phyloP scores from a whole-genome alignment of 2,329 filamentous ascomycete species.

The Colletotrichum eleusines region DNA sequence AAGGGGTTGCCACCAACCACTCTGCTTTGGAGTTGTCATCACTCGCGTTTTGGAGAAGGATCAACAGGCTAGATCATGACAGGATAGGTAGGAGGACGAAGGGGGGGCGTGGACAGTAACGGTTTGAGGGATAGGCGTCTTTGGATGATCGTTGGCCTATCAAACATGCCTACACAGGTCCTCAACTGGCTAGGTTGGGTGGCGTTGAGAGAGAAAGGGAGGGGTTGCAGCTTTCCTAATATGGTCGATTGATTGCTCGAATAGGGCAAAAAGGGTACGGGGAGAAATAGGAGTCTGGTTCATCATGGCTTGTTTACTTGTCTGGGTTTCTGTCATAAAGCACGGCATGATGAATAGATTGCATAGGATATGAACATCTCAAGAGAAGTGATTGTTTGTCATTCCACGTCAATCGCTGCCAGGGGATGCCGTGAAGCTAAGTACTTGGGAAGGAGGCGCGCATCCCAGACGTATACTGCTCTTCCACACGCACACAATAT shows the following conservation, averaged over 20 bases:
- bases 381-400: background rate
- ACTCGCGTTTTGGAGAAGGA: constrained; percentile 9
- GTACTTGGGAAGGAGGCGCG: background rate
- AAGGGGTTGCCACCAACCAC: background rate
- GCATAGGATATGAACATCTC: constrained; percentile 3
- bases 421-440: background rate
- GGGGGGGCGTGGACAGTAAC: background rate
- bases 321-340: background rate
- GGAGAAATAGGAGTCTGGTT: constrained; percentile 18
- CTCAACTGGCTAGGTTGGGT: constrained; percentile 4
- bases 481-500: background rate
- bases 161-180: background rate
- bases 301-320: constrained; percentile 1
- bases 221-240: background rate
- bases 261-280: background rate
- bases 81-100: background rate
- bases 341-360: constrained; percentile 20
- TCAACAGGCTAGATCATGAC: constrained; percentile 5
- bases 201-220: background rate
- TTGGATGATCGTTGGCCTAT: constrained; percentile 20
- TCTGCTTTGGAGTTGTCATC: constrained; percentile 11
- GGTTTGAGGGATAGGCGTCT: background rate
- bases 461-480: background rate
- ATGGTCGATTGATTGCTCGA: constrained; percentile 4
- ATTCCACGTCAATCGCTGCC: background rate